Evolutionary conservation across 148 eudicot genomes (phyloP), one percentile per base, ranked within the genome.

Genomic region (Diospyros kaki): DNA sequence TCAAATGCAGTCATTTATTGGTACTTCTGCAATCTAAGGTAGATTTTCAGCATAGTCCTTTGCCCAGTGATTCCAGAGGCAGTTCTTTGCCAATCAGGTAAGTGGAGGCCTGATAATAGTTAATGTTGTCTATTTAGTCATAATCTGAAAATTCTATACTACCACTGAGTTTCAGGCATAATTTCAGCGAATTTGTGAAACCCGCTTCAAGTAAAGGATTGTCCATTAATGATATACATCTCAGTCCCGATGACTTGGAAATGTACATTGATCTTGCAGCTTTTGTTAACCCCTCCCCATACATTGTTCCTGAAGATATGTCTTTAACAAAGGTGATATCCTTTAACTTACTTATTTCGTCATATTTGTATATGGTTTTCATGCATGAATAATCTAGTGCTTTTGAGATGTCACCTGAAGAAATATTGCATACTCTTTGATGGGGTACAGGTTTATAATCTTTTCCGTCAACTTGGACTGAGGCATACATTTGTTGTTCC

Each of bases 201-300:
- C 98, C 98, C 68, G 97, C 85, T 80, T 92, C 98, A 11, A 92
- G 92, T 78, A 90, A 87, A 83, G 97, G 98, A 68, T 77, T 90
- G 73, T 82, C 91, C 39, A 81, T 95, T 65, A 78, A 89, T 80
- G 97, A 95, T 83, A 89, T 92, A 77, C 89, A 84, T 74, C 71
- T 95, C 63, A 88, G 91, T 65, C 74, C 87, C 38, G 98, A 92
- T 84, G 97, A 95, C 84, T 79, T 92, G 76, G 97, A 92, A 75
- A 95, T 95, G 98, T 95, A 90, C 89, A 92, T 95, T 82, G 98
- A 95, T 87, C 94, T 95, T 71, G 97, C 96, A 15, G 96, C 96
- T 6, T 92, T 92, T 81, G 78, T 95, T 72, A 95, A 95, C 75
- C 94, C 96, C 13, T 90, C 97, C 56, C 98, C 98, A 3, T 95